phyloP scores from a whole-genome alignment of 2,329 filamentous ascomycete species.

The Colletotrichum tropicale region DNA sequence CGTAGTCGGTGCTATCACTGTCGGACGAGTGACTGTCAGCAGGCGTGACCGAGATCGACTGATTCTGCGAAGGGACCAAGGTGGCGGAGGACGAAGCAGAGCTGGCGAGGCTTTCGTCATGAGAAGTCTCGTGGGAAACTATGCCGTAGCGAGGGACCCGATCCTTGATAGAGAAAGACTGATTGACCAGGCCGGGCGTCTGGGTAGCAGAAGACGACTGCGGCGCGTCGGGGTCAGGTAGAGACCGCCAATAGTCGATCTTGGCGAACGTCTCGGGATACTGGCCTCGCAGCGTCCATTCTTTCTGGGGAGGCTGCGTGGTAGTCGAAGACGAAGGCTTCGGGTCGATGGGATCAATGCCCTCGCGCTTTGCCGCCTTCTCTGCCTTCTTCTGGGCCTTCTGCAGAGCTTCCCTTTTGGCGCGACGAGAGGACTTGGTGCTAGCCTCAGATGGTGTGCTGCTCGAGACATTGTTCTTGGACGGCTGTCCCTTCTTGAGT shows the following conservation, averaged over 20 bases:
- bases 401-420: slow-evolving; percentile 4
- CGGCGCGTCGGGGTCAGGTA: background rate
- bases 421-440: slow-evolving; percentile 1
- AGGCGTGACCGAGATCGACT: background rate
- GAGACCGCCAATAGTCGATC: background rate
- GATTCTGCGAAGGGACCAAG: background rate
- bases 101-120: background rate
- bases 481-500: background rate
- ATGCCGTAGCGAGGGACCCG: background rate
- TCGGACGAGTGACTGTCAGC: background rate
- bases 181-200: background rate
- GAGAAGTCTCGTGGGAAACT: background rate
- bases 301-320: background rate
- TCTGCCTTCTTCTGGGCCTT: slow-evolving; percentile 12
- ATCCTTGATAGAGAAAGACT: background rate
- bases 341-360: background rate
- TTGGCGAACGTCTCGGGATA: slow-evolving; percentile 10
- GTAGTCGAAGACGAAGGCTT: background rate
- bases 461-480: background rate
- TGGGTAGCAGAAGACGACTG: background rate
- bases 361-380: background rate
- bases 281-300: background rate
- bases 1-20: background rate
- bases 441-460: background rate
- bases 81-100: background rate